Conservation (phyloP, 345 rosid genomes). For the Viola odorata region DNA sequence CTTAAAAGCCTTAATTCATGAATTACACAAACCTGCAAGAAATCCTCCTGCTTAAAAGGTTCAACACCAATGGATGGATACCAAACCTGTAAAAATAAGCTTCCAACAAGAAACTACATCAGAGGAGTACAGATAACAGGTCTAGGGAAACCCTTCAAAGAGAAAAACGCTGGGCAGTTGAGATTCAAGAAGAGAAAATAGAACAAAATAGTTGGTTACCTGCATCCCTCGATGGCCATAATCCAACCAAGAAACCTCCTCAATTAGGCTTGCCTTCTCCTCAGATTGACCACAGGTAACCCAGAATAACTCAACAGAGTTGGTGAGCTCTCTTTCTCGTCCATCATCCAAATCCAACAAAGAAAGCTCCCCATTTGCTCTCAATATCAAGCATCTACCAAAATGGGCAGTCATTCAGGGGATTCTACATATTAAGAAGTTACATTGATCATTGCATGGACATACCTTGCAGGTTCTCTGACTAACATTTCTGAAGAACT, state of each 20-base stretch:
- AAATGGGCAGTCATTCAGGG: constrained; percentile 28
- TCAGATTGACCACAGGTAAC: constrained; percentile 95
- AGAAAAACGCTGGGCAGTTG: constrained; percentile 1
- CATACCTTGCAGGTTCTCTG: constrained; percentile 83
- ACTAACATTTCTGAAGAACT: constrained; percentile 40
- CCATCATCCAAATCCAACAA: constrained; percentile 97
- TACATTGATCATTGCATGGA: constrained; percentile 10
- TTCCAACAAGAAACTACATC: constrained; percentile 43
- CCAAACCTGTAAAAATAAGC: constrained; percentile 83
- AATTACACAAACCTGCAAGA: constrained; percentile 66
- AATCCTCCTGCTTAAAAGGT: constrained; percentile 90
- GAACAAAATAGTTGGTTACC: constrained; percentile 40
- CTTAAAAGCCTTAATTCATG: constrained; percentile 1
- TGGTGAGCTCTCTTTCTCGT: constrained; percentile 89
- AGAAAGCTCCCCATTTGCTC: constrained; percentile 92
- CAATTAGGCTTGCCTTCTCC: constrained; percentile 78
- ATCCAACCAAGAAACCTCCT: constrained; percentile 98
- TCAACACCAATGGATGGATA: constrained; percentile 91
- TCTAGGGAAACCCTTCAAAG: constrained; percentile 1
- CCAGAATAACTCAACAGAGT: constrained; percentile 96
- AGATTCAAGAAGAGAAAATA: constrained; percentile 3
- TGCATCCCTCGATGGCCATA: constrained; percentile 99
- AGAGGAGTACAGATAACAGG: constrained; percentile 29
- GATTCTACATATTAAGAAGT: constrained; percentile 11
- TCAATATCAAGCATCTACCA: constrained; percentile 81